These are phyloP conservation scores for Yamadazyma friedrichii DNA, from an alignment of 1,139 yeast genomes.

Conservation along the genomic window DNA sequence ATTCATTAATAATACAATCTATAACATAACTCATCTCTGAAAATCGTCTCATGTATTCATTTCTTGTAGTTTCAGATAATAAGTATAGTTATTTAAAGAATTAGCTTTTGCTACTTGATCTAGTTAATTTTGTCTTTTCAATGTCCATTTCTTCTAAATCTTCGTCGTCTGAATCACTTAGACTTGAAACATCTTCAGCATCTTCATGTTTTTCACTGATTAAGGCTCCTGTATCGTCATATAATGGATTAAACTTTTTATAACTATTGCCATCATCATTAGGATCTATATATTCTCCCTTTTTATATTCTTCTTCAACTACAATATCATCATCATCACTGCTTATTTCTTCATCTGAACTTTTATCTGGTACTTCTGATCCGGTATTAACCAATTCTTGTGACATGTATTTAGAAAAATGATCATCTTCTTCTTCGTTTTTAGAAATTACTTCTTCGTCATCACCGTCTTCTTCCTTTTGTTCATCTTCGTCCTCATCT, in stretches of 20 bases:
- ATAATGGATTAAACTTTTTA: slow-evolving; percentile 61
- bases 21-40: not conserved
- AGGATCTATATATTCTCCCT: slow-evolving; percentile 73
- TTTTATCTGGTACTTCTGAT: slow-evolving; percentile 47
- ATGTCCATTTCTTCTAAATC: slow-evolving; percentile 28
- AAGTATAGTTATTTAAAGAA: not conserved
- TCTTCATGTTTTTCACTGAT: slow-evolving; percentile 23
- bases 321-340: slow-evolving; percentile 46
- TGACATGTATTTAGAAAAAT: slow-evolving; percentile 78
- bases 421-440: slow-evolving; percentile 25
- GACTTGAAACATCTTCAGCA: slow-evolving; percentile 27
- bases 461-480: slow-evolving; percentile 27
- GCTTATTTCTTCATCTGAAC: slow-evolving; percentile 19
- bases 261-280: slow-evolving; percentile 80
- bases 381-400: slow-evolving; percentile 68
- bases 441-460: slow-evolving; percentile 17
- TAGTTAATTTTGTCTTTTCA: slow-evolving; percentile 26
- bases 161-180: slow-evolving; percentile 29
- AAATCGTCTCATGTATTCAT: too few species aligned
- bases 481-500: slow-evolving; percentile 28
- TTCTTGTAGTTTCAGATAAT: too few species aligned
- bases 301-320: slow-evolving; percentile 29
- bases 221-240: slow-evolving; percentile 43
- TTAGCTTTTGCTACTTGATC: slow-evolving; percentile 42
- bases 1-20: slow-evolving; percentile 4